Conservation (phyloP, 495 filamentous ascomycete genomes). For the Usnea hakonensis region DNA sequence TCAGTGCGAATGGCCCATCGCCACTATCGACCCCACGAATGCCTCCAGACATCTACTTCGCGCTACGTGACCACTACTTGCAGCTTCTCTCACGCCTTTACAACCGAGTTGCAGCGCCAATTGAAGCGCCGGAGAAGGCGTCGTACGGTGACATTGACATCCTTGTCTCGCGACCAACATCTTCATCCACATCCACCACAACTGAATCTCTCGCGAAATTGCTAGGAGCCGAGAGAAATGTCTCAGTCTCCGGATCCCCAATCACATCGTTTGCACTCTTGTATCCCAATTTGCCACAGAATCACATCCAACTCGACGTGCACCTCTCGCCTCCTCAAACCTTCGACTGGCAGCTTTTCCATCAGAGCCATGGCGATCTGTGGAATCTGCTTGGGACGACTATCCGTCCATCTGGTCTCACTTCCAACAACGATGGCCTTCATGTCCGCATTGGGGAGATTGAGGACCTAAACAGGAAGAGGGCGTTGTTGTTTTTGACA, state of each 20-base stretch:
- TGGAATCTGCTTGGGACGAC: constrained; percentile 57
- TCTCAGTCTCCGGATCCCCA: constrained; percentile 3
- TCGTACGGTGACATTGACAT: constrained; percentile 56
- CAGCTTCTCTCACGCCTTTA: constrained; percentile 40
- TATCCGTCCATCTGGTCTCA: constrained; percentile 55
- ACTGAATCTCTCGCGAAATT: constrained; percentile 8
- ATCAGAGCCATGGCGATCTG: constrained; percentile 56
- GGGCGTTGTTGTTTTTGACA: constrained; percentile 50
- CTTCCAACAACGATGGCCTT: constrained; percentile 50
- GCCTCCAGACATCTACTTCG: constrained; percentile 40
- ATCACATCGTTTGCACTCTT: constrained; percentile 42
- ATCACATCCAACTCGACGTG: constrained; percentile 58
- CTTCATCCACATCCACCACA: neutral
- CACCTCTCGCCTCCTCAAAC: constrained; percentile 39
- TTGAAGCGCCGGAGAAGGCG: constrained; percentile 48
- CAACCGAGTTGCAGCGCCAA: constrained; percentile 38
- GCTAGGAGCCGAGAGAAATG: constrained; percentile 14
- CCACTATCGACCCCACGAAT: constrained; percentile 52
- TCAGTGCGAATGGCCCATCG: constrained; percentile 32
- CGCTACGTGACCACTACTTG: constrained; percentile 34
- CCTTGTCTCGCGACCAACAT: constrained; percentile 38
- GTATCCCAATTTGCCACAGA: constrained; percentile 32
- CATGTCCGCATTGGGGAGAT: constrained; percentile 55
- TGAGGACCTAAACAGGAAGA: constrained; percentile 47
- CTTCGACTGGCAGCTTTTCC: constrained; percentile 54